Base-by-base conservation (phyloP, 495 filamentous ascomycete genomes). In the Penicillium egyptiacum region DNA sequence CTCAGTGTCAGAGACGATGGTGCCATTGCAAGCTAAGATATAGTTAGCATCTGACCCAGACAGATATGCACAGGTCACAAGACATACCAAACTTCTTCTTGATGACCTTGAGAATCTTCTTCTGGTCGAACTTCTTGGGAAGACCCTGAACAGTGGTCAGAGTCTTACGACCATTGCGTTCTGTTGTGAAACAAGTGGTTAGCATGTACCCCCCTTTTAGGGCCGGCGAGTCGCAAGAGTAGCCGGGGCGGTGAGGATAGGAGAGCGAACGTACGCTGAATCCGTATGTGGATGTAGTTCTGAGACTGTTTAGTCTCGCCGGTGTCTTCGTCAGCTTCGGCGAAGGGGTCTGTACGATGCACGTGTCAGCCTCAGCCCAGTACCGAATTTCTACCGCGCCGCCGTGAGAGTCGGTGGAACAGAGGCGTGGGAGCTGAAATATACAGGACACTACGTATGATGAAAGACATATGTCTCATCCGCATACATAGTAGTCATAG, bases 81-180 rank as follows among this genome's bases (percentile, higher is more conserved):
- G n/a, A 82, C 88, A 58, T 84, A 93, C 90, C 90, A 72, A 98
- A 98, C 73, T 96, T 92, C 85, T 98, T 98, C 86, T 98, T 98
- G 84, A 98, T 94, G 77, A 96, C 92, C 83, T 97, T 97, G 69
- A 98, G 84, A 71, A 98, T 96, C 82, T 97, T 97, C 86, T 97
- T 98, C 78, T 92, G 92, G 78, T 96, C 93, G 73, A 96, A 97
- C 73, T 96, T 96, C 83, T 91, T 91, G 54, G 94, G 92, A 61
- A 98, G 85, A 76, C 94, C 94, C 83, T 98, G 92, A 64, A 98
- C 92, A 64, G 94, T 98, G 62, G 94, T 98, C 90, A 98, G 85
- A 79, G 94, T 98, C 86, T 98, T 98, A 76, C 95, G 95, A 87
- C 94, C 94, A 98, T 98, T 98, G 79, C 94, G 95, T 85, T 98